A percentile compares a stretch with the other conserved stretches of the same genome.
Conservation (phyloP, 495 filamentous ascomycete species). For the Clavariopsis aquatica region DNA sequence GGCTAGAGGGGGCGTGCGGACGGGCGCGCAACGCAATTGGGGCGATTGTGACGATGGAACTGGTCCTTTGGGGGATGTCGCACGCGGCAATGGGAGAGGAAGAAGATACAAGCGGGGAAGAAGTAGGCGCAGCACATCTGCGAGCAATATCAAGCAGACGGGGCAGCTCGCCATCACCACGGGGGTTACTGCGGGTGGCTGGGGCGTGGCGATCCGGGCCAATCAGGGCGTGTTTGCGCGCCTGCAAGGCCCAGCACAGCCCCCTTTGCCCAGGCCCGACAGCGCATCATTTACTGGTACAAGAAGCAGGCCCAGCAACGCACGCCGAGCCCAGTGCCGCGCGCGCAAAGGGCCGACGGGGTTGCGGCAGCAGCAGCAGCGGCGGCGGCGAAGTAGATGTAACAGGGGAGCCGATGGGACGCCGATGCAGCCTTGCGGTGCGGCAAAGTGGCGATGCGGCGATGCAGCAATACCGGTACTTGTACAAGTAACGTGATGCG, state of each 20-base stretch:
- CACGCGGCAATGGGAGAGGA: constrained; percentile 5
- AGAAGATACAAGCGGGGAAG: constrained; percentile 9
- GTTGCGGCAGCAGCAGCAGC: not conserved
- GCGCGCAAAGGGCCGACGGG: not conserved
- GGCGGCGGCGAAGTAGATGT: too few relatives aligned
- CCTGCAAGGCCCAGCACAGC: not conserved
- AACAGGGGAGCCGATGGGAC: too few relatives aligned
- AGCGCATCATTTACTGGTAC: not conserved
- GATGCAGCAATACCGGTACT: not conserved
- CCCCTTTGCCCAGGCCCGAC: not conserved
- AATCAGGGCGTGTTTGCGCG: not conserved
- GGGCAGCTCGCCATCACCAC: not conserved
- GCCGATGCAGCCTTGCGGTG: too few relatives aligned
- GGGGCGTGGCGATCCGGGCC: not conserved
- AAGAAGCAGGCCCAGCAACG: too few relatives aligned
- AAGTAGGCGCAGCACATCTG: constrained; percentile 27
- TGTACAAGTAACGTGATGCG: not conserved
- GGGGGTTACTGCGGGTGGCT: not conserved
- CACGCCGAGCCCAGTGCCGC: too few relatives aligned
- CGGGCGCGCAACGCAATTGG: not conserved
- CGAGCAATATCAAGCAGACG: constrained; percentile 10
- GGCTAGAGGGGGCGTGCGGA: not conserved
- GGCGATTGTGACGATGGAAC: not conserved
- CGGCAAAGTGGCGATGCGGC: too few relatives aligned
- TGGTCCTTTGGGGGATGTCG: not conserved